Base-by-base conservation (phyloP, 148 eudicot genomes). In the Fagopyrum esculentum region DNA sequence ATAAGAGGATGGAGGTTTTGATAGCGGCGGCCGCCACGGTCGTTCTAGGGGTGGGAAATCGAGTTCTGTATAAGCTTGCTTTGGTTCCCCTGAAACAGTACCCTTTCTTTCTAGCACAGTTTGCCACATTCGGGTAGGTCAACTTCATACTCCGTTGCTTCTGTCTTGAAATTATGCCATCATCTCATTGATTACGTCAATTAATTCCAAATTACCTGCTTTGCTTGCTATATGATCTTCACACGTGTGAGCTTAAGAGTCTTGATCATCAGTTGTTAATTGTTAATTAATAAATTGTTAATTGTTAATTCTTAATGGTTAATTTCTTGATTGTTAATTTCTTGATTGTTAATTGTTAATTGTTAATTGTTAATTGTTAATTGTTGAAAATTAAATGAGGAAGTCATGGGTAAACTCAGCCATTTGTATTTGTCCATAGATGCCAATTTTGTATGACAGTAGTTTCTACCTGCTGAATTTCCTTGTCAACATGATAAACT, bases 41-140 rank as follows among this genome's bases (percentile, higher is more conserved):
- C 83, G 93, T 86, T 49, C 73, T 94, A 48, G 98, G 98, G 3
- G 98, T 94, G 5, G 98, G 86, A 55, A 92, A 95, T 85, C 86
- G 98, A 22, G 98, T 95, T 69, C 77, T 95, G 44, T 92, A 95
- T 77, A 95, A 95, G 79, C 78, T 95, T 46, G 98, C 98, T 7
- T 82, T 95, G 75, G 98, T 92, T 70, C 98, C 98, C 9, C 84
- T 95, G 54, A 90, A 86, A 78, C 88, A 84, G 19, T 90, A 95
- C 76, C 97, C 98, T 0, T 95, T 92, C 80, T 95, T 95, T 49
- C 86, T 95, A n/a, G 98, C 98, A 83, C 98, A 95, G 78, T 79
- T 95, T 73, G 97, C 98, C 71, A 95, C 98, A 69, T 86, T 95
- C 74, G 98, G 98, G 98, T 94, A 88, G 46, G 73, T 76, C 45